Percentiles rank a stretch among this genome's conserved stretches.
These are phyloP conservation scores for Sclerotinia subarctica DNA, from an alignment of 2,329 filamentous ascomycete genomes.

Conservation along the genomic window DNA sequence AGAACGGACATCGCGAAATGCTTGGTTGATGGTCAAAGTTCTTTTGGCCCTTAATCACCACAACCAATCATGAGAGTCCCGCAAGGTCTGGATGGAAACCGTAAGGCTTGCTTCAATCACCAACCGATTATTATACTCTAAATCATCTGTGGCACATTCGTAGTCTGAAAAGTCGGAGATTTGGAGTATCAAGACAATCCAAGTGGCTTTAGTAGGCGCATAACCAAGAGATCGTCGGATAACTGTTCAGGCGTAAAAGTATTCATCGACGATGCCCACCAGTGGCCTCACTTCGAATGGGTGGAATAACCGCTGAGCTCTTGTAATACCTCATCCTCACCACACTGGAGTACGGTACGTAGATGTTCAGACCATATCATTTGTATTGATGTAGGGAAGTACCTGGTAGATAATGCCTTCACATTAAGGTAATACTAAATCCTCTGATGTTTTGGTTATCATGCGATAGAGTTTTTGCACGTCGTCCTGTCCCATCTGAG, in stretches of 20 bases:
- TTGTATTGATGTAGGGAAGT: background rate
- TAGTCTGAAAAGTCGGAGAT: background rate
- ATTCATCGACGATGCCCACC: background rate
- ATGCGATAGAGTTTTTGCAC: background rate
- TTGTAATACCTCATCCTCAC: background rate
- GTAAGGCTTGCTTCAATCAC: background rate
- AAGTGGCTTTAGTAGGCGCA: background rate
- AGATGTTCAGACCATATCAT: background rate
- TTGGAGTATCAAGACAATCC: background rate
- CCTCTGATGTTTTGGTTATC: background rate
- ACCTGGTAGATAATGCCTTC: background rate
- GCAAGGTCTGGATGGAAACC: background rate
- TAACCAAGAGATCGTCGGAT: background rate
- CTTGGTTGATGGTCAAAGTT: constrained; percentile 15
- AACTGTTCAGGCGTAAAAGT: background rate
- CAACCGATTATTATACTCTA: background rate
- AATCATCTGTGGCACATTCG: constrained; percentile 1
- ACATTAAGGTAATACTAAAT: background rate
- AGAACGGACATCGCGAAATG: constrained; percentile 3
- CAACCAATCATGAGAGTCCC: constrained; percentile 1
- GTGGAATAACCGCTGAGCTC: background rate
- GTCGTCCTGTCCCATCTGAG: background rate
- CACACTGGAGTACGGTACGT: background rate
- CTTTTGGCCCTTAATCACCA: background rate
- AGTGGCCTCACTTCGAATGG: background rate